Evolutionary conservation across 2,329 filamentous ascomycete species (phyloP), one percentile per base, ranked within the genome.

Genomic region (Cladosporium cucumerinum): DNA sequence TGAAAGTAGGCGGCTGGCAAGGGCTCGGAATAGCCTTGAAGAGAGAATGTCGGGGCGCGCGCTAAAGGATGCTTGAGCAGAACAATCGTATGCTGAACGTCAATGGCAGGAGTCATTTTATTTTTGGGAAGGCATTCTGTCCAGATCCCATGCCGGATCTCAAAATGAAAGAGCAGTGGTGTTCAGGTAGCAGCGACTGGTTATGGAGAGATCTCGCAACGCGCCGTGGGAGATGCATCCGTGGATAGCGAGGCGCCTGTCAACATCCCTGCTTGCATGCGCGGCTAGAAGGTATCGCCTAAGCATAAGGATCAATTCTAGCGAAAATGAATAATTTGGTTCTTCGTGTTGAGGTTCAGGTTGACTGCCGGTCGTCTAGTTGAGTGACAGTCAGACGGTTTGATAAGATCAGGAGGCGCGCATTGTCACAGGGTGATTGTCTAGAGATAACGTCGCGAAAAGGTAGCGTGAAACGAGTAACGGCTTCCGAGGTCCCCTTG

Each of bases 111-210:
- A 57, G 11, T 21, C 30, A 36, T 16, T 11, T 36, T 57, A 57
- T 54, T 54, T 46, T 54, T 21, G 51, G 51, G 32, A 18, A 21
- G n/a, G 3, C 28, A 12, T 25, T 25, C 54, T 2, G 10, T 39
- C 18, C 12, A 21, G n/a, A 57, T 30, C 23, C 18, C 4, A 39
- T 21, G 12, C 18, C 16, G 23, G 54, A 32, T 39, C 32, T 23
- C 6, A 8, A 25, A 39, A 14, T 23, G 30, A 57, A 16, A 39
- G n/a, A 52, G 59, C 23, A 43, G 6, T 43, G 30, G 30, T 54
- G 46, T 52, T 14, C 18, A 16, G 25, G 28, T 5, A 32, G 30
- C 46, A 61, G 59, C 48, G 48, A 62, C 60, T 62, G 60, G 60
- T 16, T 26, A 16, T 46, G 34, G 25, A 52, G 60, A 43, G 25